phyloP scores from a whole-genome alignment of 805 yeast genomes.

The Wickerhamomyces xylosicus region DNA sequence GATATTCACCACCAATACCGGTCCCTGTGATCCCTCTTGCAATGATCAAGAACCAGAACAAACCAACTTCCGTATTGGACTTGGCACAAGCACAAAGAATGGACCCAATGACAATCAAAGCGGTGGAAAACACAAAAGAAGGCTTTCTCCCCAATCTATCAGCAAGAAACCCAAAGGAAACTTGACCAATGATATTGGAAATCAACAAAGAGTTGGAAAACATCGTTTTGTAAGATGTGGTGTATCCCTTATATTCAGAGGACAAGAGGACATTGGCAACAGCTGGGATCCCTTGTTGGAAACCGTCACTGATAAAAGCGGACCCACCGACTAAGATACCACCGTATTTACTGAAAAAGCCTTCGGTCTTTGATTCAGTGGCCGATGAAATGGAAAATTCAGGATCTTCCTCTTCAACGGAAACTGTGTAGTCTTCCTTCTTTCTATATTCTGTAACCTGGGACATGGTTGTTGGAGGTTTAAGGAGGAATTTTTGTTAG shows the following conservation, averaged over 20 bases:
- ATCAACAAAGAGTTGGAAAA: conserved; percentile 34
- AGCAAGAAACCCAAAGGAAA: conserved; percentile 43
- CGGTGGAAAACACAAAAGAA: conserved; percentile 48
- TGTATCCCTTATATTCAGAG: conserved; percentile 7
- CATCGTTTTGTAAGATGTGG: conserved; percentile 15
- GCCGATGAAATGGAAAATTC: background rate
- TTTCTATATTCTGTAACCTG: too few relatives aligned
- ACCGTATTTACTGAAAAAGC: conserved; percentile 2
- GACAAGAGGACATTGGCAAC: conserved; percentile 17
- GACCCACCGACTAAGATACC: conserved; percentile 15
- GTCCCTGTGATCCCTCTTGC: conserved; percentile 52
- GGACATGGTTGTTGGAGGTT: too few relatives aligned
- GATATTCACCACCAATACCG: conserved; percentile 64
- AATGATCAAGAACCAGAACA: conserved; percentile 41
- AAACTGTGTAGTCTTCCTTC: too few relatives aligned
- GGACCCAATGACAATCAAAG: conserved; percentile 47
- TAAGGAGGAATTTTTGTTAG: too few relatives aligned
- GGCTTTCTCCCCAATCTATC: conserved; percentile 53
- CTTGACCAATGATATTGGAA: conserved; percentile 55
- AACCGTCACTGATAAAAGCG: conserved; percentile 19
- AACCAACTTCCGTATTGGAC: conserved; percentile 32
- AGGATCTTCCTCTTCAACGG: background rate
- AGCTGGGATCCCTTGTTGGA: conserved; percentile 20
- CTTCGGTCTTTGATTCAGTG: background rate
- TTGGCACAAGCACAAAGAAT: conserved; percentile 49